Conservation (phyloP, 495 filamentous ascomycete species). For the Hypoxylon perforatum region DNA sequence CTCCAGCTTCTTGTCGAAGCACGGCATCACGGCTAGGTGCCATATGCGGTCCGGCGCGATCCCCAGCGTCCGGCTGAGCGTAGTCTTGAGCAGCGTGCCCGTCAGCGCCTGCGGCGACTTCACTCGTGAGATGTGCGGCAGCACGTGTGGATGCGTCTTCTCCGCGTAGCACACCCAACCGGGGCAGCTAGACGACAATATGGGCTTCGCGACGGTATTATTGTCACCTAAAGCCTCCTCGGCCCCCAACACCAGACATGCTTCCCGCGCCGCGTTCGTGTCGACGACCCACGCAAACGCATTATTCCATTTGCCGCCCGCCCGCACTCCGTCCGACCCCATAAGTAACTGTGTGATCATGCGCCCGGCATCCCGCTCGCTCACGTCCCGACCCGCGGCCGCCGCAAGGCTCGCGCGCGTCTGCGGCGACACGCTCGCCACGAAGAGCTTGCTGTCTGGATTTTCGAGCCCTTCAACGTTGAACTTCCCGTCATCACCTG, state of each 20-base stretch:
- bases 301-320: constrained; percentile 75
- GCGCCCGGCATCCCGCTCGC: constrained; percentile 74
- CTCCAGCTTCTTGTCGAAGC: constrained; percentile 99
- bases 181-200: constrained; percentile 91
- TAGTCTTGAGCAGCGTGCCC: constrained; percentile 88
- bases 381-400: constrained; percentile 78
- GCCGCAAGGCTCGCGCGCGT: constrained; percentile 87
- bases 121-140: constrained; percentile 88
- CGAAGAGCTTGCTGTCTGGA: constrained; percentile 73
- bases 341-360: constrained; percentile 86
- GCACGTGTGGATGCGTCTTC: constrained; percentile 92
- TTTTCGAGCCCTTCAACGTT: constrained; percentile 50
- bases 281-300: constrained; percentile 89
- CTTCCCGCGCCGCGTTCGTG: constrained; percentile 82
- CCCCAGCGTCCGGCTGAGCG: constrained; percentile 74
- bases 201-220: constrained; percentile 65
- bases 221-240: constrained; percentile 70
- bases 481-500: constrained; percentile 36
- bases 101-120: constrained; percentile 95
- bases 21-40: constrained; percentile 96
- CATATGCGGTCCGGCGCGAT: constrained; percentile 85
- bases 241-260: constrained; percentile 80
- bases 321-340: constrained; percentile 72
- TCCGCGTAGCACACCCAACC: constrained; percentile 99
- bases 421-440: constrained; percentile 93